Percentiles rank a stretch among this genome's conserved stretches.
phyloP scores from a whole-genome alignment of 306 rosid genomes.

The Quercus robur region DNA sequence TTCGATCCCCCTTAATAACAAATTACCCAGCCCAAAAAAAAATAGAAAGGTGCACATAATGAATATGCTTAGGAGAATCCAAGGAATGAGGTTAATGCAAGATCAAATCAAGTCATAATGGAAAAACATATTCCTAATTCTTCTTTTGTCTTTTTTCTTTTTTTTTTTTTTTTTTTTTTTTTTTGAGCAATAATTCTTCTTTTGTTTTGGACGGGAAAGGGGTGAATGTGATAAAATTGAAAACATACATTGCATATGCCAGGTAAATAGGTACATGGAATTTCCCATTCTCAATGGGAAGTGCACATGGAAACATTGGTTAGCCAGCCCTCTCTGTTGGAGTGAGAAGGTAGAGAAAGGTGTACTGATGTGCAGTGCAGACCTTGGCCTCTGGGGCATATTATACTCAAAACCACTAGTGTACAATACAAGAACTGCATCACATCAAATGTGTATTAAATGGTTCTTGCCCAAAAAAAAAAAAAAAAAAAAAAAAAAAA shows the following conservation, averaged over 20 bases:
- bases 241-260: not conserved
- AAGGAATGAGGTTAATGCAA: not conserved
- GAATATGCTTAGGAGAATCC: not conserved
- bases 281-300: not conserved
- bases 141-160: too few species aligned
- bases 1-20: too few species aligned
- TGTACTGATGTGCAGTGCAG: too few species aligned
- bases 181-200: too few species aligned
- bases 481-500: not conserved
- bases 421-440: not conserved
- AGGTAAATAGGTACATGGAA: not conserved
- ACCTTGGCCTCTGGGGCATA: constrained; percentile 14
- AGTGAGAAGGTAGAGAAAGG: not conserved
- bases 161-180: not conserved
- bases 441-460: constrained; percentile 30
- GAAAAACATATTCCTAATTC: not conserved
- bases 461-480: constrained; percentile 18
- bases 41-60: not conserved
- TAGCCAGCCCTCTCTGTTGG: not conserved
- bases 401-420: not conserved
- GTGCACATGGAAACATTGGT: not conserved
- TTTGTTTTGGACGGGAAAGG: not conserved
- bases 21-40: too few species aligned
- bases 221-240: not conserved
- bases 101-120: not conserved